Percentiles rank a stretch among this genome's conserved stretches.
phyloP scores from a whole-genome alignment of 2,329 filamentous ascomycete genomes.

The Xylaria sp. region DNA sequence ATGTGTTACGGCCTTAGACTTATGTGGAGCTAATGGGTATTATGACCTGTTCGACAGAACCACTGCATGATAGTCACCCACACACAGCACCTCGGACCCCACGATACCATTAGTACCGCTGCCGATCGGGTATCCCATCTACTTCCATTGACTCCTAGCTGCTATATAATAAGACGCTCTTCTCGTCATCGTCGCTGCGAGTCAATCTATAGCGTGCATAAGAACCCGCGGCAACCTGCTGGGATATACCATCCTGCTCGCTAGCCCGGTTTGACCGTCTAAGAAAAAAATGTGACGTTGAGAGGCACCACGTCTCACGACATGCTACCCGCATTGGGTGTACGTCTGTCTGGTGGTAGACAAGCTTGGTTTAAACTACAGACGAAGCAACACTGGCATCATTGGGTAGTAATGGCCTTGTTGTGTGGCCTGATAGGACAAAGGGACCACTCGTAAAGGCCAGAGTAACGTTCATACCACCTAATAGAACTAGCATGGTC shows the following conservation, averaged over 20 bases:
- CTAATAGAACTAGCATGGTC: slow-evolving; percentile 39
- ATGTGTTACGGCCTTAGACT: slow-evolving; percentile 46
- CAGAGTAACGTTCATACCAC: slow-evolving; percentile 40
- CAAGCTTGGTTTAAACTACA: slow-evolving; percentile 18
- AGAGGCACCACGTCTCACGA: slow-evolving; percentile 39
- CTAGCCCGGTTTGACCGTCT: slow-evolving; percentile 20
- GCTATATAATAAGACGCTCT: slow-evolving; percentile 32
- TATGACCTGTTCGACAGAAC: slow-evolving; percentile 48
- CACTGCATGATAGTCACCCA: slow-evolving; percentile 44
- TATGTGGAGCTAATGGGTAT: slow-evolving; percentile 48
- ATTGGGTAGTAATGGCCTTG: slow-evolving; percentile 43
- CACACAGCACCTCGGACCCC: slow-evolving; percentile 45
- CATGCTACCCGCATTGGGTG: slow-evolving; percentile 29
- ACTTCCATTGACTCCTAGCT: slow-evolving; percentile 41
- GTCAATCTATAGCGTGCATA: slow-evolving; percentile 21
- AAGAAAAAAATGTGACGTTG: slow-evolving; percentile 23
- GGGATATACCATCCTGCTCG: slow-evolving; percentile 34
- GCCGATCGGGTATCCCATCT: slow-evolving; percentile 47
- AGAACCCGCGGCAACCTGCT: slow-evolving; percentile 26
- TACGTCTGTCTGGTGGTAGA: slow-evolving; percentile 27
- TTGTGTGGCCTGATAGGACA: slow-evolving; percentile 47
- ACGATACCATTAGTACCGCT: slow-evolving; percentile 46
- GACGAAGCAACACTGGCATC: slow-evolving; percentile 29
- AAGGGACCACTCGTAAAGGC: slow-evolving; percentile 46
- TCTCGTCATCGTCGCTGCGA: slow-evolving; percentile 18